Evolutionary conservation across 2,329 filamentous ascomycete genomes (phyloP).

Genomic region (Talaromyces sp.): DNA sequence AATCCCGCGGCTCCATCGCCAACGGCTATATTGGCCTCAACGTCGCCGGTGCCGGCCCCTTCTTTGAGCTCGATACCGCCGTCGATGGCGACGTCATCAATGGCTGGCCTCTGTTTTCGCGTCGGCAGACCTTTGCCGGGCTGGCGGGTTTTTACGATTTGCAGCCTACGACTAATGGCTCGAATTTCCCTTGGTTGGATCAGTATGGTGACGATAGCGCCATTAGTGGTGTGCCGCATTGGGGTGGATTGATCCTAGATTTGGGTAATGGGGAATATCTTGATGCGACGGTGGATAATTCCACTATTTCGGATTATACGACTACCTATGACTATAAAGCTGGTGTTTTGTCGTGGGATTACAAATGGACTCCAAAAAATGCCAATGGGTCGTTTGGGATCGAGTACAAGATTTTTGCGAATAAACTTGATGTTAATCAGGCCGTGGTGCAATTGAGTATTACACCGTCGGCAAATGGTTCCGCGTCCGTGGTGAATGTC

Average conservation of each 20-base stretch:
- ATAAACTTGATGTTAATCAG: constrained; percentile 61
- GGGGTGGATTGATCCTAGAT: constrained; percentile 59
- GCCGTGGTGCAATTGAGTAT: constrained; percentile 60
- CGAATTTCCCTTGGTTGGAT: constrained; percentile 66
- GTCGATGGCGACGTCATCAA: constrained; percentile 54
- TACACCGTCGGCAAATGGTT: constrained; percentile 50
- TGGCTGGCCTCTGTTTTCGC: constrained; percentile 65
- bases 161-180: constrained; percentile 56
- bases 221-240: constrained; percentile 69
- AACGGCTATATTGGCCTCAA: constrained; percentile 66
- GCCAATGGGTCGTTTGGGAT: constrained; percentile 53
- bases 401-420: constrained; percentile 63
- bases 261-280: constrained; percentile 54
- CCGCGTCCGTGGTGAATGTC: constrained; percentile 62
- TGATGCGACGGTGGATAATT: constrained; percentile 58
- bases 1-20: constrained; percentile 58
- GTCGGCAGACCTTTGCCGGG: constrained; percentile 63
- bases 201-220: constrained; percentile 69
- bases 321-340: constrained; percentile 61
- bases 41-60: constrained; percentile 60
- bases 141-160: constrained; percentile 65
- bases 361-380: constrained; percentile 60
- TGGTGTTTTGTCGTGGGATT: constrained; percentile 63
- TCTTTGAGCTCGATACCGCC: constrained; percentile 57
- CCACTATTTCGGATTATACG: constrained; percentile 58